These are phyloP conservation scores for Serpula lacrymans DNA, from an alignment of 768 basidiomycete genomes.

Conservation along the genomic window DNA sequence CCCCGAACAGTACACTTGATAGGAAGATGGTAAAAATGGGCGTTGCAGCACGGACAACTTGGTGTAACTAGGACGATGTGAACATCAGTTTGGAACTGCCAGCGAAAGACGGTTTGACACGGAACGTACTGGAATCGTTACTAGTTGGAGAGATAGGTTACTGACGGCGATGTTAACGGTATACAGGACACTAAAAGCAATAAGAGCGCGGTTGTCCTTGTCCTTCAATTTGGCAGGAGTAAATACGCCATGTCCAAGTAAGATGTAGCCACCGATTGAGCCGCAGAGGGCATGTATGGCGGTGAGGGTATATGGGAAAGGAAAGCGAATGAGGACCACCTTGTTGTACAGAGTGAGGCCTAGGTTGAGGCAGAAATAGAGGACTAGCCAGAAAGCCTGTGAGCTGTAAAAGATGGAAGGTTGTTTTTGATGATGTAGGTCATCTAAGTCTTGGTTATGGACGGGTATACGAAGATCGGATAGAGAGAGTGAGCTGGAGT, in stretches of 20 bases:
- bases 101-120: neutral
- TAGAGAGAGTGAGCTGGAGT: no score
- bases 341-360: constrained; percentile 95
- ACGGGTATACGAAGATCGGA: no score
- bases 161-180: constrained; percentile 94
- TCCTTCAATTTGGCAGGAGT: constrained; percentile 50
- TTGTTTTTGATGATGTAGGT: neutral
- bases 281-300: constrained; percentile 89
- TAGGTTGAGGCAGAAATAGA: constrained; percentile 92
- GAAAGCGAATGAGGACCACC: constrained; percentile 84
- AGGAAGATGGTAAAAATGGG: constrained; percentile 90
- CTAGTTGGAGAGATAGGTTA: constrained; percentile 84
- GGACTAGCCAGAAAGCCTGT: constrained; percentile 57
- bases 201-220: constrained; percentile 57
- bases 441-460: no score
- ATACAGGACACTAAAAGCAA: constrained; percentile 86
- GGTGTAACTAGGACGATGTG: constrained; percentile 71
- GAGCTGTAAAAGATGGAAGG: constrained; percentile 22
- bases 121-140: constrained; percentile 79
- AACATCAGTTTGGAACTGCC: neutral
- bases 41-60: constrained; percentile 90
- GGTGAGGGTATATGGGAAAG: constrained; percentile 94
- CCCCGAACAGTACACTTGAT: constrained; percentile 63
- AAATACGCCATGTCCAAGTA: constrained; percentile 57
- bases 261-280: constrained; percentile 69